phyloP scores from a whole-genome alignment of 805 yeast genomes.

The Wickerhamomyces sydowiorum region DNA sequence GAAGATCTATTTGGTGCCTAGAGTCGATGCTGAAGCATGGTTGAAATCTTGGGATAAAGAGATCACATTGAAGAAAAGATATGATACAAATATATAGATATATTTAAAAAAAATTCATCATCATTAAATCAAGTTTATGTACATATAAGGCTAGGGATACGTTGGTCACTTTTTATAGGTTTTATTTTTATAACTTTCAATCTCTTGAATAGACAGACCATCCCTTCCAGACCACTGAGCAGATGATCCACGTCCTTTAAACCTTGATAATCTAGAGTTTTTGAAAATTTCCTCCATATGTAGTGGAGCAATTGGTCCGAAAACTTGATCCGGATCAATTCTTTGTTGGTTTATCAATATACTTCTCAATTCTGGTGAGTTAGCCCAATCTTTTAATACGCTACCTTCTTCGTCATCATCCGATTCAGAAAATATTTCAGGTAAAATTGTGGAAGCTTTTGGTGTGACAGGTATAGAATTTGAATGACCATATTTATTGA shows the following conservation, averaged over 20 bases:
- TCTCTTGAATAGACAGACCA: slow-evolving; percentile 38
- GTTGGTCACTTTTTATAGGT: slow-evolving; percentile 25
- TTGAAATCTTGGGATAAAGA: slow-evolving; percentile 58
- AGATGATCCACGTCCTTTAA: slow-evolving; percentile 49
- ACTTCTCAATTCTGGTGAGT: slow-evolving; percentile 47
- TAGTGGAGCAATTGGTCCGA: slow-evolving; percentile 70
- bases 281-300: slow-evolving; percentile 66
- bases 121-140: background rate
- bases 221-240: slow-evolving; percentile 42
- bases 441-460: slow-evolving; percentile 24
- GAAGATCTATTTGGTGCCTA: slow-evolving; percentile 76
- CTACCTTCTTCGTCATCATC: slow-evolving; percentile 48
- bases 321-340: slow-evolving; percentile 61
- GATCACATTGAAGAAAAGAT: slow-evolving; percentile 47
- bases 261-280: slow-evolving; percentile 39
- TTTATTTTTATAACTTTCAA: slow-evolving; percentile 38
- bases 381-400: slow-evolving; percentile 55
- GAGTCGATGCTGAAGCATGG: slow-evolving; percentile 60
- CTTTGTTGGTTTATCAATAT: slow-evolving; percentile 40
- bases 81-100: background rate
- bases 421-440: slow-evolving; percentile 45
- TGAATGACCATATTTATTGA: background rate
- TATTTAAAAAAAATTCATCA: background rate
- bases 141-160: background rate
- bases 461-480: slow-evolving; percentile 14